These are phyloP conservation scores for Giardia muris DNA, from an alignment of 208 protist genomes.

Conservation along the genomic window DNA sequence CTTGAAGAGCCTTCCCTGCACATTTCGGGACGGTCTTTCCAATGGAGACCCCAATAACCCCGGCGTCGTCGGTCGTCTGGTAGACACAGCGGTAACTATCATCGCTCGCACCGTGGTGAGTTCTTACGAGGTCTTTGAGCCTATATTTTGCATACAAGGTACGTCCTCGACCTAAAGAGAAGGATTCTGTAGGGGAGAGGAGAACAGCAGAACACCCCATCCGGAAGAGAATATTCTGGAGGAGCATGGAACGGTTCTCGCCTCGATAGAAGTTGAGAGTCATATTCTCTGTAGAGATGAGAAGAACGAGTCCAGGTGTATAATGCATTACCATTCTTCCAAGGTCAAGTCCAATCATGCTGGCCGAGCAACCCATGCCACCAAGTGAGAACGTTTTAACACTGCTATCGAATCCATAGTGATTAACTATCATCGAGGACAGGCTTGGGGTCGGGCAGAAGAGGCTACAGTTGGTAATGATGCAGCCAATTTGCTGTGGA, in stretches of 20 bases:
- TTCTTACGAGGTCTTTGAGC: not conserved
- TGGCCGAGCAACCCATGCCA: conserved; percentile 22
- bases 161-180: not conserved
- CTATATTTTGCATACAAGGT: conserved; percentile 10
- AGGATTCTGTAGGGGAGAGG: not conserved
- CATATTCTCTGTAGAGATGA: conserved; percentile 31
- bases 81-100: conserved; percentile 48
- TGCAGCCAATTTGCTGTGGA: not conserved
- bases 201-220: conserved; percentile 28
- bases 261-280: conserved; percentile 28
- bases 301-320: not conserved
- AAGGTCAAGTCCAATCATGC: conserved; percentile 24
- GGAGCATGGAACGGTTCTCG: conserved; percentile 20
- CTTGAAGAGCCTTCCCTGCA: conserved; percentile 49
- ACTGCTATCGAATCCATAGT: not conserved
- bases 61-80: conserved; percentile 49
- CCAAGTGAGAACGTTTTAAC: not conserved
- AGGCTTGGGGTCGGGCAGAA: conserved; percentile 1
- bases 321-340: conserved; percentile 22
- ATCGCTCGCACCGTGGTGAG: conserved; percentile 39
- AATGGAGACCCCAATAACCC: conserved; percentile 50
- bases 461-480: conserved; percentile 23
- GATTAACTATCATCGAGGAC: conserved; percentile 27
- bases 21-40: conserved; percentile 46
- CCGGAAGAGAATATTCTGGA: conserved; percentile 30